Percentiles rank a stretch among this genome's conserved stretches.
Evolutionary conservation across 2,329 filamentous ascomycete genomes (phyloP).

Genomic region (Clarireedia paspali): DNA sequence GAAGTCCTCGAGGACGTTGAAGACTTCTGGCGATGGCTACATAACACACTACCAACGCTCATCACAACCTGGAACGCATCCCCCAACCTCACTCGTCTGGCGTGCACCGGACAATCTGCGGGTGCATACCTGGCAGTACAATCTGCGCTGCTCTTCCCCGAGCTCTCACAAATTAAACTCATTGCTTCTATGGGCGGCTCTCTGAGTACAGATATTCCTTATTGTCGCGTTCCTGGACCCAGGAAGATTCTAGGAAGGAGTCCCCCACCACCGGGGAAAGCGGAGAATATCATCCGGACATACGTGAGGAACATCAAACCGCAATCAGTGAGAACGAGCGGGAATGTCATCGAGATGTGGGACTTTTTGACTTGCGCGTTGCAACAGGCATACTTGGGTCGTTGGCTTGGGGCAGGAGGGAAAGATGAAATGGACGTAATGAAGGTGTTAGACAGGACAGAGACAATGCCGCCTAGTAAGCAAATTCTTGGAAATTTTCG

Average conservation of each 20-base stretch:
- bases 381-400: not conserved
- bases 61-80: not conserved
- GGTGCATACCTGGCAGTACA: not conserved
- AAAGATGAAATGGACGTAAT: not conserved
- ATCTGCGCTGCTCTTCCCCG: not conserved
- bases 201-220: not conserved
- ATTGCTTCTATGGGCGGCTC: not conserved
- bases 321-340: not conserved
- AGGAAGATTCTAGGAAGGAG: not conserved
- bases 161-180: not conserved
- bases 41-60: constrained; percentile 6
- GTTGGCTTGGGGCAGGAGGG: not conserved
- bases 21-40: constrained; percentile 41
- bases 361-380: not conserved
- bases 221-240: not conserved
- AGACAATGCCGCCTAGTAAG: not conserved
- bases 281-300: not conserved
- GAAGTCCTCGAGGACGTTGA: constrained; percentile 39
- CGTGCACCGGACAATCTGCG: not conserved
- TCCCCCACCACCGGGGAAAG: not conserved
- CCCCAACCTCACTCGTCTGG: not conserved
- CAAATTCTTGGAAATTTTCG: not conserved
- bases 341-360: not conserved
- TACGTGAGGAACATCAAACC: not conserved
- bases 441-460: not conserved